A percentile compares a stretch with the other conserved stretches of the same genome.
phyloP scores from a whole-genome alignment of 768 basidiomycete genomes.

The Austroboletus eburneus region DNA sequence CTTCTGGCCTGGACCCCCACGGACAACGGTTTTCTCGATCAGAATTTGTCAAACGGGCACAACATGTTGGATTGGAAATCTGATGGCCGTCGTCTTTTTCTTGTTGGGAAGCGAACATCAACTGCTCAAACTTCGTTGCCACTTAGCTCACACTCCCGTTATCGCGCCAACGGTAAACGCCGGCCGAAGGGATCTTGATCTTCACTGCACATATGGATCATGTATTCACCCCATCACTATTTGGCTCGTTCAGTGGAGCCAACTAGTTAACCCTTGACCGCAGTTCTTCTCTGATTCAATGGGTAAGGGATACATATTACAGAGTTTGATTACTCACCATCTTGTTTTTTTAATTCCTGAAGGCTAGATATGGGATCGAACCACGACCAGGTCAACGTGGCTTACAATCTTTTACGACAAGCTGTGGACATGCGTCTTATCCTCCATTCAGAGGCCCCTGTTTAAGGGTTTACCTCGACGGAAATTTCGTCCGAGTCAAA shows the following conservation, averaged over 20 bases:
- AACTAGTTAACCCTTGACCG: background rate
- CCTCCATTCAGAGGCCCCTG: slow-evolving; percentile 14
- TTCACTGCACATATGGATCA: background rate
- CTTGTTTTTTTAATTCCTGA: background rate
- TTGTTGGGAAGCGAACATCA: background rate
- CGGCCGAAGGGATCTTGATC: slow-evolving; percentile 13
- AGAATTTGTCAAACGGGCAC: slow-evolving; percentile 1
- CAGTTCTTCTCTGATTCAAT: background rate
- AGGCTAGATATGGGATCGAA: background rate
- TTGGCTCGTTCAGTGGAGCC: background rate
- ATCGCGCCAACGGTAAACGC: slow-evolving; percentile 5
- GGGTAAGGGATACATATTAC: background rate
- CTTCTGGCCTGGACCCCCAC: slow-evolving; percentile 1
- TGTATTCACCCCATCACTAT: background rate
- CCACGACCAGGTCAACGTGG: slow-evolving; percentile 1
- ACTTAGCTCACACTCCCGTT: slow-evolving; percentile 15
- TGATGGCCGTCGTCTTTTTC: background rate
- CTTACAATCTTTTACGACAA: slow-evolving; percentile 22
- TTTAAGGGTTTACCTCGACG: slow-evolving; percentile 12
- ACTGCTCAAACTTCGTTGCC: slow-evolving; percentile 2
- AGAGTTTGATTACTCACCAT: background rate
- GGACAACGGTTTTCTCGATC: background rate
- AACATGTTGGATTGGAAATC: slow-evolving; percentile 2
- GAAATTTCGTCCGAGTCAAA: slow-evolving; percentile 11
- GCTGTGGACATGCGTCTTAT: slow-evolving; percentile 14